A percentile compares a stretch with the other conserved stretches of the same genome.
Conservation (phyloP, 208 protist species). For the Crithidia mellificae region DNA sequence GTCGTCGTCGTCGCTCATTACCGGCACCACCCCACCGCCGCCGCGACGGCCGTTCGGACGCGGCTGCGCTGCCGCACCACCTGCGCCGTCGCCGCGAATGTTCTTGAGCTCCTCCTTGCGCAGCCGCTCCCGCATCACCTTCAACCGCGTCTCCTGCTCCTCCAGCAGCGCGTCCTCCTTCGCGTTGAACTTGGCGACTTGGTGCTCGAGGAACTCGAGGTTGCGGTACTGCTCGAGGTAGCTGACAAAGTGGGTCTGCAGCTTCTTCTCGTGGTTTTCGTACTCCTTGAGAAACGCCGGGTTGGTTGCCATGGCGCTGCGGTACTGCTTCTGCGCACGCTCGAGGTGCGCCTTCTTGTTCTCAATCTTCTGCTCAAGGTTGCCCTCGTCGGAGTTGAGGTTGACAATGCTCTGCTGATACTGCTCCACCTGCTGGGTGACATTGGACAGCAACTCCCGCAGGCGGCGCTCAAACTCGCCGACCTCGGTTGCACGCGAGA, state of each 20-base stretch:
- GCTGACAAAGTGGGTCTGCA: slow-evolving; percentile 91
- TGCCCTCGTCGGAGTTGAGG: slow-evolving; percentile 89
- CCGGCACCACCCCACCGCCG: slow-evolving; percentile 11
- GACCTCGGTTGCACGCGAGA: slow-evolving; percentile 87
- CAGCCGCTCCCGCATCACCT: slow-evolving; percentile 89
- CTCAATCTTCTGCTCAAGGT: slow-evolving; percentile 95
- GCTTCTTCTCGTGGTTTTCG: slow-evolving; percentile 89
- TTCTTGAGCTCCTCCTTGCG: slow-evolving; percentile 88
- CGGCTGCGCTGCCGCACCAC: background rate
- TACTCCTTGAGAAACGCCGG: slow-evolving; percentile 95
- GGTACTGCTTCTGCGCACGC: slow-evolving; percentile 90
- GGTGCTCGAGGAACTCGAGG: slow-evolving; percentile 92
- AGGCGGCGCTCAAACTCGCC: slow-evolving; percentile 91
- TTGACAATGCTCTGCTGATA: slow-evolving; percentile 85
- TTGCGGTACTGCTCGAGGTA: slow-evolving; percentile 95
- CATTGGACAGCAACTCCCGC: slow-evolving; percentile 68
- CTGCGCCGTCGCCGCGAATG: slow-evolving; percentile 53
- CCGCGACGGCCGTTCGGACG: slow-evolving; percentile 24
- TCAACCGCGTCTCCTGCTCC: slow-evolving; percentile 86
- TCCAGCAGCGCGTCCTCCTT: slow-evolving; percentile 83
- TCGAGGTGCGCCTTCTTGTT: slow-evolving; percentile 95
- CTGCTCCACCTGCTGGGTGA: slow-evolving; percentile 82
- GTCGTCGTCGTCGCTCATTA: slow-evolving; percentile 46
- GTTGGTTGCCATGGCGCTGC: slow-evolving; percentile 87
- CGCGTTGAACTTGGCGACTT: slow-evolving; percentile 88